Base-by-base conservation (phyloP, 331 rosid genomes). In the Acacia pycnantha region DNA sequence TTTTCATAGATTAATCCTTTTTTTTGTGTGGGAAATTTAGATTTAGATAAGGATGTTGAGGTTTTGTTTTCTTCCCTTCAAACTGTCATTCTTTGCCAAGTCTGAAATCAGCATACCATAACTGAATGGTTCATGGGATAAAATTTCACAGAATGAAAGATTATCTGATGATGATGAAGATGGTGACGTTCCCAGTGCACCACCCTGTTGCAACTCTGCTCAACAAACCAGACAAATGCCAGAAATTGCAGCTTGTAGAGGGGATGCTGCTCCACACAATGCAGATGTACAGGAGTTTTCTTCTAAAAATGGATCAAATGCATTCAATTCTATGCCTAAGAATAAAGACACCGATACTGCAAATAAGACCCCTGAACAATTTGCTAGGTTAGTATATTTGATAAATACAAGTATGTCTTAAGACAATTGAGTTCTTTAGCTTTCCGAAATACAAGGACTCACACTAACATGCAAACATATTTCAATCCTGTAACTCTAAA, bases 141-240 rank as follows among this genome's bases (percentile, higher is more conserved):
- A 79, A 79, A 87, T 82, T 84, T 43, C 14, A 26, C 89, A 85
- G 89, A 84, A 77, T 54, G 91, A 79, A 72, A 90, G 84, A 81
- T 82, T 91, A 69, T 87, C 92, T 6, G 98, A 90, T 47, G 97
- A 91, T 5, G 93, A 90, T 37, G 91, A 15, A 5, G 56, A 88
- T 33, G 90, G 86, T 22, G 75, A 71, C 29, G 33, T 91, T 90
- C 95, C 99, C 26, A 96, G 95, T 84, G 99, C 99, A 77, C 99
- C 98, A 43, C 99, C 99, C 1, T 85, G 94, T 82, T 71, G 76
- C 74, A 91, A 88, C 82, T 86, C 88, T 44, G 54, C 84, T 73
- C 90, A 80, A 73, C 97, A 94, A 85, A 90, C 91, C 82, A 86
- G 83, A 85, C 91, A 64, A 85, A 78, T 73, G 21, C 56, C 81